Base-by-base conservation (phyloP, 768 basidiomycete genomes). In the Termitomyces sp. region DNA sequence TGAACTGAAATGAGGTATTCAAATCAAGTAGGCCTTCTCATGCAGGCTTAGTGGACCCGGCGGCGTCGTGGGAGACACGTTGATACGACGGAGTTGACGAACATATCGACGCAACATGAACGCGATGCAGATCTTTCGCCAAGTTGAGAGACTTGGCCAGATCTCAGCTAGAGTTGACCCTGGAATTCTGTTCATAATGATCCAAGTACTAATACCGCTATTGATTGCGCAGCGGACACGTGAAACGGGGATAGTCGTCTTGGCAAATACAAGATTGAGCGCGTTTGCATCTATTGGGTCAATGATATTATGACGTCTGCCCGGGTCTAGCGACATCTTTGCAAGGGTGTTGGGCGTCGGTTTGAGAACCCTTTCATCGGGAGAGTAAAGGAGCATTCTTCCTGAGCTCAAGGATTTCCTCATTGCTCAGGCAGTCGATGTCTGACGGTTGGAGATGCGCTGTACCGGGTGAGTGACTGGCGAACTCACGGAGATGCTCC, bases 211-310 rank as follows among this genome's bases (percentile, higher is more conserved):
- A n/a, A n/a, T n/a, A n/a, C n/a, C n/a, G n/a, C n/a, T n/a, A n/a
- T n/a, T n/a, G n/a, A n/a, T n/a, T n/a, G n/a, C n/a, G n/a, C 55
- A 56, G 5, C 44, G 53, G 20, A 64, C 49, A 4, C 63, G 59
- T 22, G 63, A 57, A n/a, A 64, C 59, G 12, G 61, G 63, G n/a
- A 64, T 64, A 15, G 57, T 53, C 4, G 63, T 62, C 20, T 58
- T 25, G 48, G 42, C 16, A 18, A 45, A 35, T 9, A 56, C 10
- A 27, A 53, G 38, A 38, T 49, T 25, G 25, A 59, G 50, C 5
- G 44, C 54, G 36, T 50, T 53, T 1, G 49, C 57, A 47, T 59
- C 57, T n/a, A 49, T 45, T 31, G 50, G 11, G 10, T 49, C 39
- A 9, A 22, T 9, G 16, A 15, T 27, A 42, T 55, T 36, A 38